Evolutionary conservation across 1,284 basidiomycete genomes (phyloP).

Genomic region (Takashimella tepidaria): DNA sequence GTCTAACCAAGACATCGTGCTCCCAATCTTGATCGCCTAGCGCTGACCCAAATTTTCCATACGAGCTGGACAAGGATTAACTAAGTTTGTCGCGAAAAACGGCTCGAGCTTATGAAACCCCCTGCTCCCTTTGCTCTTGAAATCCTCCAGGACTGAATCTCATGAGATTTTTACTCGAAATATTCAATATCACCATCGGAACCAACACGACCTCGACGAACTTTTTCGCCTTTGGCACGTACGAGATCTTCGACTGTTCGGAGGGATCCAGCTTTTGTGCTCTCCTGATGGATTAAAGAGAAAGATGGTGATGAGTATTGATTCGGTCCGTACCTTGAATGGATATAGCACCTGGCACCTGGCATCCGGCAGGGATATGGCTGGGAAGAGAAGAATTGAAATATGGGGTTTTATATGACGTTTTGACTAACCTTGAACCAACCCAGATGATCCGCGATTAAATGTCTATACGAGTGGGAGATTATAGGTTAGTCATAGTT

Average conservation of each 20-base stretch:
- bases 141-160: too few relatives aligned
- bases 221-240: slow-evolving; percentile 66
- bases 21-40: too few relatives aligned
- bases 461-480: slow-evolving; percentile 64
- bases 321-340: too few relatives aligned
- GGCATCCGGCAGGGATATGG: neutral
- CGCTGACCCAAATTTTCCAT: too few relatives aligned
- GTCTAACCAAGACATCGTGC: too few relatives aligned
- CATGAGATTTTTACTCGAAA: neutral
- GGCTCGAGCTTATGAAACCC: too few relatives aligned
- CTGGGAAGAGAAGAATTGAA: neutral
- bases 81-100: too few relatives aligned
- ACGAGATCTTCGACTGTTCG: slow-evolving; percentile 77
- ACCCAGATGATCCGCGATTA: slow-evolving; percentile 85
- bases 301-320: neutral
- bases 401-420: too few relatives aligned
- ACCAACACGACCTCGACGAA: slow-evolving; percentile 57
- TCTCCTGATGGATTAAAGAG: slow-evolving; percentile 27
- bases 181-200: slow-evolving; percentile 51
- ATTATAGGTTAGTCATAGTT: too few relatives aligned
- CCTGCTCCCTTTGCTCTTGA: too few relatives aligned
- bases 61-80: too few relatives aligned
- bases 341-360: too few relatives aligned
- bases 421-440: slow-evolving; percentile 66
- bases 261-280: slow-evolving; percentile 63